Conservation (phyloP, 306 rosid species). For the Senna tora region DNA sequence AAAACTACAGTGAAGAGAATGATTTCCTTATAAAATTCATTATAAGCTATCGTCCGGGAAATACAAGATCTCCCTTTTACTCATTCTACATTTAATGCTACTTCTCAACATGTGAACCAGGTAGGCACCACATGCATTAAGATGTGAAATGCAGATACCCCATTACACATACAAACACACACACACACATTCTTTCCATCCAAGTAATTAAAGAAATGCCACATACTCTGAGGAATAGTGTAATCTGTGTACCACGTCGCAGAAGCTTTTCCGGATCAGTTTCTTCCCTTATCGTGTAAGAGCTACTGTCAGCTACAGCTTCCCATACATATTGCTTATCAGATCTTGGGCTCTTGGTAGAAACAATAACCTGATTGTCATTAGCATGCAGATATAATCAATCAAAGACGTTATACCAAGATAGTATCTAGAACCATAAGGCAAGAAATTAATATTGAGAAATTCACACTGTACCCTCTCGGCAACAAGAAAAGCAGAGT, state of each 20-base stretch:
- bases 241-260: slow-evolving; percentile 89
- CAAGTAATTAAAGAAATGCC: slow-evolving; percentile 28
- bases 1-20: neutral
- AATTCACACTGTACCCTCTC: slow-evolving; percentile 64
- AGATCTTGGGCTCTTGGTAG: slow-evolving; percentile 94
- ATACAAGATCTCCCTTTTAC: neutral
- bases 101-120: neutral
- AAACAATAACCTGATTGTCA: slow-evolving; percentile 74
- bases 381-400: slow-evolving; percentile 34
- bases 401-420: slow-evolving; percentile 36
- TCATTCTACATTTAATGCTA: slow-evolving; percentile 1
- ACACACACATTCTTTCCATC: neutral
- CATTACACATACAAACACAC: neutral
- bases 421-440: slow-evolving; percentile 5
- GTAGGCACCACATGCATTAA: neutral
- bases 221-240: slow-evolving; percentile 78
- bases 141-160: slow-evolving; percentile 4
- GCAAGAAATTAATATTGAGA: slow-evolving; percentile 5
- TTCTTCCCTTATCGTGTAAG: slow-evolving; percentile 89
- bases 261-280: slow-evolving; percentile 80
- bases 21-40: neutral
- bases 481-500: slow-evolving; percentile 97
- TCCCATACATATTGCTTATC: slow-evolving; percentile 95
- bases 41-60: neutral
- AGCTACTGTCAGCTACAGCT: slow-evolving; percentile 86